These are phyloP conservation scores for Hemisphaericaspora xylanilytica DNA, from an alignment of 1,139 yeast species.

Conservation along the genomic window DNA sequence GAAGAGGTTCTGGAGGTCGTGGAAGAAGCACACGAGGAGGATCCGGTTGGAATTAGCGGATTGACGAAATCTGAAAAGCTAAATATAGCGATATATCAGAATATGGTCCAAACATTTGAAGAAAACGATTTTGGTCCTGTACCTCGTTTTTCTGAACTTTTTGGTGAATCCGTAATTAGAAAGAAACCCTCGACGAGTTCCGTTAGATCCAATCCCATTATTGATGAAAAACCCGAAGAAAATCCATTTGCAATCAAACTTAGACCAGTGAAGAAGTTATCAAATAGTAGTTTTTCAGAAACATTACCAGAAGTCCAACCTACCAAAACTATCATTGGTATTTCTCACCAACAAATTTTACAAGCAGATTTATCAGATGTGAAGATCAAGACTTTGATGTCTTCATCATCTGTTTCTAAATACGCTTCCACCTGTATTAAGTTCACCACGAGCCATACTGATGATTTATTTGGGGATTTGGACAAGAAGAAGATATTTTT, in stretches of 20 bases:
- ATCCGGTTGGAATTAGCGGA: background rate
- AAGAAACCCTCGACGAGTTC: slow-evolving; percentile 2
- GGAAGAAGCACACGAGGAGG: slow-evolving; percentile 4
- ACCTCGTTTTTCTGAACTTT: background rate
- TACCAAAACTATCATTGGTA: slow-evolving; percentile 41
- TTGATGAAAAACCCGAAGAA: slow-evolving; percentile 9
- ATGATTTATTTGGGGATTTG: slow-evolving; percentile 26
- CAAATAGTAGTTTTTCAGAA: slow-evolving; percentile 30
- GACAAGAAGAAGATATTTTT: slow-evolving; percentile 28
- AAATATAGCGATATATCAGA: background rate
- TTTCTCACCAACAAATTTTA: slow-evolving; percentile 37
- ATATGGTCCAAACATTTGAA: background rate
- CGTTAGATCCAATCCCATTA: slow-evolving; percentile 2
- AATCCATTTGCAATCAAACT: slow-evolving; percentile 31
- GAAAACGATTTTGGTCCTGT: background rate
- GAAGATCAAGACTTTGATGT: slow-evolving; percentile 38
- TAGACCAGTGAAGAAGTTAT: slow-evolving; percentile 28
- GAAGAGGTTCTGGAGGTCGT: slow-evolving; percentile 2
- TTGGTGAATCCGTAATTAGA: background rate
- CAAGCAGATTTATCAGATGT: slow-evolving; percentile 36
- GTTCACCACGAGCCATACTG: slow-evolving; percentile 28
- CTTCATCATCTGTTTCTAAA: slow-evolving; percentile 32
- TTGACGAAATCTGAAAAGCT: slow-evolving; percentile 5
- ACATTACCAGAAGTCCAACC: slow-evolving; percentile 36
- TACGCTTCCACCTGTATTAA: slow-evolving; percentile 29